Percentiles rank a stretch among this genome's conserved stretches.
phyloP scores from a whole-genome alignment of 75 land plant genomes.

The Pseudotsuga menziesii region DNA sequence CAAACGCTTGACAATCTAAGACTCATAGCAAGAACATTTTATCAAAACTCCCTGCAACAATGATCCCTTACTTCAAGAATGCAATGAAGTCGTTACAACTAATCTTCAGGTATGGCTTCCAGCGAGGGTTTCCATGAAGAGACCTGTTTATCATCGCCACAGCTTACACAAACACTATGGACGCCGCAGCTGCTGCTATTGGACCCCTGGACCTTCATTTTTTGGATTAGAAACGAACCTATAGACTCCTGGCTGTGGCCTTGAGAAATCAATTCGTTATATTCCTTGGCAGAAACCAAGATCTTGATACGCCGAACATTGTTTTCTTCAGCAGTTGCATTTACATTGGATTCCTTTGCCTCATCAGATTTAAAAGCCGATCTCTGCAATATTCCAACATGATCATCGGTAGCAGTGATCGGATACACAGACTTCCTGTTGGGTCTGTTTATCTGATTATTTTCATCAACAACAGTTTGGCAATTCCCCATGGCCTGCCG shows the following conservation, averaged over 20 bases:
- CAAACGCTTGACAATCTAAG: no score
- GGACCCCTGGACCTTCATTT: not conserved
- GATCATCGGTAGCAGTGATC: not conserved
- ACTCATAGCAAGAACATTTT: no score
- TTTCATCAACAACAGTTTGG: not conserved
- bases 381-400: no score
- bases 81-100: no score
- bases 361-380: not conserved
- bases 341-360: not conserved
- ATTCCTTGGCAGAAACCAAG: not conserved
- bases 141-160: no score
- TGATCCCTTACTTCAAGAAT: no score
- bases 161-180: not conserved
- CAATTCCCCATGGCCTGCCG: constrained; percentile 3
- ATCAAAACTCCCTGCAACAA: no score
- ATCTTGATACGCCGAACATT: not conserved
- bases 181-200: not conserved
- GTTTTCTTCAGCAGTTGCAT: not conserved
- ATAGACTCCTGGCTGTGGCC: constrained; percentile 1
- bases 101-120: not conserved
- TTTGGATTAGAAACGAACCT: not conserved
- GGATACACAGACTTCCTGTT: not conserved
- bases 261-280: not conserved
- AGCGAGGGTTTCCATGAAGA: constrained; percentile 1
- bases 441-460: no score